phyloP scores from a whole-genome alignment of 2,329 filamentous ascomycete species.

The Didymellaceae sp. region DNA sequence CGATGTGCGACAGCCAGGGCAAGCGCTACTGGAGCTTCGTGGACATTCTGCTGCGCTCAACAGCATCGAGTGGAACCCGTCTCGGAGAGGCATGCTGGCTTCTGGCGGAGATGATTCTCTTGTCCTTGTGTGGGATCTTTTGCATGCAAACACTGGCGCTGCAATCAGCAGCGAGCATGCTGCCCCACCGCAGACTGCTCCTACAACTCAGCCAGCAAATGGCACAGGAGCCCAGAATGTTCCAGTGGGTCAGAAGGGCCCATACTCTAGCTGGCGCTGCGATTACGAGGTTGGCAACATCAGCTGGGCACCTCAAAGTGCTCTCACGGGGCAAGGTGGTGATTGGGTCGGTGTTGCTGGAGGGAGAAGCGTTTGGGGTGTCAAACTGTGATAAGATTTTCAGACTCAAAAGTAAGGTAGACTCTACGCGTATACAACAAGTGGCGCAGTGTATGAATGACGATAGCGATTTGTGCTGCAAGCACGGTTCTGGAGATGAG shows the following conservation, averaged over 20 bases:
- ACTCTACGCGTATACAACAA: conserved; percentile 1
- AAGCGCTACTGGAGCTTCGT: conserved; percentile 89
- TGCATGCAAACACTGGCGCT: conserved; percentile 67
- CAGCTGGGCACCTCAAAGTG: conserved; percentile 78
- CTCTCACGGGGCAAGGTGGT: conserved; percentile 70
- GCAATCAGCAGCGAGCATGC: conserved; percentile 54
- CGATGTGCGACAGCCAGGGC: conserved; percentile 93
- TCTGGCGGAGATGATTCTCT: conserved; percentile 91
- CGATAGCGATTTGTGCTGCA: neutral
- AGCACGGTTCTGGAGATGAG: neutral
- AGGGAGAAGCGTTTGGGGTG: conserved; percentile 81
- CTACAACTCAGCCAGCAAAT: conserved; percentile 35
- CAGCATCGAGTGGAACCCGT: conserved; percentile 94
- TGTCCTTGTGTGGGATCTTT: conserved; percentile 91
- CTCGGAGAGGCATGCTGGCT: conserved; percentile 83
- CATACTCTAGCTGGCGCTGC: conserved; percentile 80
- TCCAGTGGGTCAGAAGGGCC: conserved; percentile 65
- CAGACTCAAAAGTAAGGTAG: neutral
- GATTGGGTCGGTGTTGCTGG: conserved; percentile 87
- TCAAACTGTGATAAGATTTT: conserved; percentile 56
- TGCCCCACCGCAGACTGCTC: conserved; percentile 34
- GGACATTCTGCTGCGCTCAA: conserved; percentile 87
- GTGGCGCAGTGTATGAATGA: conserved; percentile 10
- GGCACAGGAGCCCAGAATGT: conserved; percentile 33
- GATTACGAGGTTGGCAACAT: conserved; percentile 88